These are phyloP conservation scores for Chara braunii DNA, from an alignment of 139 green algal genomes.

Conservation along the genomic window DNA sequence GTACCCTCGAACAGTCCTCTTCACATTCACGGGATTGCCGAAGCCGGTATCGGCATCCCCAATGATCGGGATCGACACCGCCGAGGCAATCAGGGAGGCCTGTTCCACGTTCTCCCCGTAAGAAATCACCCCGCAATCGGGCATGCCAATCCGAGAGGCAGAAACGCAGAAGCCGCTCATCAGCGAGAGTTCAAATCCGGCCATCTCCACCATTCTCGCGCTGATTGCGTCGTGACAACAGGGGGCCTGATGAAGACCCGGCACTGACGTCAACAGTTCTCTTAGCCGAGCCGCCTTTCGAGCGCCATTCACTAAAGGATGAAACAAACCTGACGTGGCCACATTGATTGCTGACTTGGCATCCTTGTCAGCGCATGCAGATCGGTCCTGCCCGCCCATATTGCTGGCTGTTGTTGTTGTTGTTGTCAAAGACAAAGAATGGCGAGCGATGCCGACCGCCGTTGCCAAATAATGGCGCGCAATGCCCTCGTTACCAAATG, in stretches of 20 bases:
- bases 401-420: no score
- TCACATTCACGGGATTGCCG: constrained; percentile 91
- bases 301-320: neutral
- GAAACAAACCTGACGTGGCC: constrained; percentile 1
- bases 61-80: constrained; percentile 66
- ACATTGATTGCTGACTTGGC: no score
- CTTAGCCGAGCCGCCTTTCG: neutral
- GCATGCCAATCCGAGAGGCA: constrained; percentile 15
- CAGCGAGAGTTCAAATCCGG: constrained; percentile 41
- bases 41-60: constrained; percentile 94
- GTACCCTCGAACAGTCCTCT: constrained; percentile 77
- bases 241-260: constrained; percentile 8
- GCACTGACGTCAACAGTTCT: neutral
- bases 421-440: no score
- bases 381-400: no score
- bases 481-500: no score
- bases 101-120: constrained; percentile 40
- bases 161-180: constrained; percentile 43
- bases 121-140: constrained; percentile 31
- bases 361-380: no score
- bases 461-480: no score
- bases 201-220: constrained; percentile 36
- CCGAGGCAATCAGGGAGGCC: neutral
- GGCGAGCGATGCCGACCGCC: no score
- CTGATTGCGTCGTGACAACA: constrained; percentile 45